Base-by-base conservation (phyloP, 345 rosid species). In the Hypericum androsaemum region DNA sequence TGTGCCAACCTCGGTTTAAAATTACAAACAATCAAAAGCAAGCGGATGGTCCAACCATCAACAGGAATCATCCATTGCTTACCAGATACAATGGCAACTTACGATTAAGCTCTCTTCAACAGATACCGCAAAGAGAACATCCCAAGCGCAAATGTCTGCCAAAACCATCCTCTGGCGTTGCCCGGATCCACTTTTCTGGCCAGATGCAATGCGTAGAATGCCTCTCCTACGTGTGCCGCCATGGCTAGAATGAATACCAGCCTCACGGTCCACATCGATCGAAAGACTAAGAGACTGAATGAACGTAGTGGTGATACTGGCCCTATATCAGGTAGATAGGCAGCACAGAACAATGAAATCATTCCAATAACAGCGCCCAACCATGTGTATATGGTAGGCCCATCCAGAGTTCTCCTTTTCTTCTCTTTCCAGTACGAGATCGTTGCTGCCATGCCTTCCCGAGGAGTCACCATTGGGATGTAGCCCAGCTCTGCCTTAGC, bases 401-500 rank as follows among this genome's bases (percentile, higher is more conserved):
- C 88, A 12, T 82, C 89, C 61, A 87, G 36, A 35, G 71, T 64
- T 72, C 75, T 82, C 64, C 59, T 77, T 63, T 84, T 82, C 75
- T 72, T 72, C 49, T 82, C 84, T 45, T 84, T 78, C 83, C 83
- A 87, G 72, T 79, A 83, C 9, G 82, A 53, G 61, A 87, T 78
- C 2, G 96, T 90, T 51, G 86, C 84, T 53, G 92, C 89, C 92
- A 90, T 80, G 42, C 95, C 96, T 52, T 90, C 92, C 13, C 53
- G 71, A 35, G 95, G 80, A 70, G 75, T 76, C 63, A 84, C 88
- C 74, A 81, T 65, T 13, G 96, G 96, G 50, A 82, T 79, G 68
- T 84, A 87, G 40, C 96, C 94, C 38, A 87, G 96, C 74, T 90
- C 98, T 56, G 75, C 71, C 74, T 77, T 83, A 17, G 98, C 92